A percentile compares a stretch with the other conserved stretches of the same genome.
phyloP scores from a whole-genome alignment of 2,329 filamentous ascomycete genomes.

The Trichoderma polysporum region DNA sequence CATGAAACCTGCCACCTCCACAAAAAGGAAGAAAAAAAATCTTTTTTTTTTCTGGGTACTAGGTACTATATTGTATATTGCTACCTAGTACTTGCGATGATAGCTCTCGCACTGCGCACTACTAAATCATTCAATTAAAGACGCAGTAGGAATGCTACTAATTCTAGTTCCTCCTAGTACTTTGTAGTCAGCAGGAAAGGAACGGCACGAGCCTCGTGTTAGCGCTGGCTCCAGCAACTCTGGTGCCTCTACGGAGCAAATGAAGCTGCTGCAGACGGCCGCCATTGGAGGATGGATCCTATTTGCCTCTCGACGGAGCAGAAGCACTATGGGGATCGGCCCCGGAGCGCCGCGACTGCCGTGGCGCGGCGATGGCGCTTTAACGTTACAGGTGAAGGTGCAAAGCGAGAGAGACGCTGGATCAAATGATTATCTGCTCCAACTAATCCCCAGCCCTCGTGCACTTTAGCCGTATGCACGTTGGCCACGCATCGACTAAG shows the following conservation, averaged over 20 bases:
- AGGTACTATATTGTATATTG: not conserved
- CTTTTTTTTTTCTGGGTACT: not conserved
- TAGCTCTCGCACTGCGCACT: not conserved
- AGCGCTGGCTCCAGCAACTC: slow-evolving; percentile 8
- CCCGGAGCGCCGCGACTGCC: slow-evolving; percentile 5
- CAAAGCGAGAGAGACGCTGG: not conserved
- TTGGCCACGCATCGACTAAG: not conserved
- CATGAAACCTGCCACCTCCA: not conserved
- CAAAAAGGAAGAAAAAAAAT: not conserved
- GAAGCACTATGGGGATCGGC: slow-evolving; percentile 9
- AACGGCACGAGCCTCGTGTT: slow-evolving; percentile 22
- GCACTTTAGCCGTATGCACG: slow-evolving; percentile 1
- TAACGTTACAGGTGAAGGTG: not conserved
- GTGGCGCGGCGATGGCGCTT: not conserved
- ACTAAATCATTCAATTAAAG: not conserved
- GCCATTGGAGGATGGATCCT: not conserved
- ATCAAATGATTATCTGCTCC: not conserved
- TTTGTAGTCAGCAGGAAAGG: slow-evolving; percentile 17
- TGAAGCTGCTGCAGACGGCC: not conserved
- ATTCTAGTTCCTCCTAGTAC: not conserved
- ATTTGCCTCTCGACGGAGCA: not conserved
- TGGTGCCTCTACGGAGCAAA: not conserved
- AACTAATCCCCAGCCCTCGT: not conserved
- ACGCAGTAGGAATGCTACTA: no score
- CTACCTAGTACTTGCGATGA: not conserved